phyloP scores from a whole-genome alignment of 768 basidiomycete species.

The Collybiopsis luxurians region DNA sequence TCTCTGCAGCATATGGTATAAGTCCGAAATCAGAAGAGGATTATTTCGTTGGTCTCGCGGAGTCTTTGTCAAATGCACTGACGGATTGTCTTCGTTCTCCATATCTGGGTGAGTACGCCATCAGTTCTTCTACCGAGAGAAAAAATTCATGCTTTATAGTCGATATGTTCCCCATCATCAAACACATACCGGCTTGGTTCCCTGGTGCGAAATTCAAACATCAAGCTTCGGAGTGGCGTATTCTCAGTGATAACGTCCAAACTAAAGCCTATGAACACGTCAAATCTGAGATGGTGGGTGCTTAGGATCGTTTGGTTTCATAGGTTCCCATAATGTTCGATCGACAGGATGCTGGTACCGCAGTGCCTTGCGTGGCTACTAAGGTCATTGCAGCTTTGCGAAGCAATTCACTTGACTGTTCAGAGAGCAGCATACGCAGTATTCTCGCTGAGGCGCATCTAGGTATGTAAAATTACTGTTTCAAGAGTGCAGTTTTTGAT shows the following conservation, averaged over 20 bases:
- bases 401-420: background rate
- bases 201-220: background rate
- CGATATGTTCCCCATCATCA: background rate
- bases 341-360: background rate
- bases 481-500: no score
- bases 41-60: background rate
- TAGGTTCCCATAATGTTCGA: background rate
- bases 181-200: background rate
- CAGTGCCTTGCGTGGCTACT: background rate
- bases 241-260: background rate
- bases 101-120: background rate
- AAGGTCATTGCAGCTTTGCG: background rate
- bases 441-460: background rate
- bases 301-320: background rate
- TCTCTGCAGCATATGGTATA: background rate
- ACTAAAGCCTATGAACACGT: background rate
- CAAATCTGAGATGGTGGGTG: background rate
- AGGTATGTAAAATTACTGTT: background rate
- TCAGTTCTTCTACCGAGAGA: background rate
- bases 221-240: background rate
- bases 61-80: background rate
- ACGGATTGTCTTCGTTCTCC: background rate
- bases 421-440: background rate
- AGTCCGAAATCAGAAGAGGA: background rate
- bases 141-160: background rate